phyloP scores from a whole-genome alignment of 345 rosid genomes.

The Syzygium grande region DNA sequence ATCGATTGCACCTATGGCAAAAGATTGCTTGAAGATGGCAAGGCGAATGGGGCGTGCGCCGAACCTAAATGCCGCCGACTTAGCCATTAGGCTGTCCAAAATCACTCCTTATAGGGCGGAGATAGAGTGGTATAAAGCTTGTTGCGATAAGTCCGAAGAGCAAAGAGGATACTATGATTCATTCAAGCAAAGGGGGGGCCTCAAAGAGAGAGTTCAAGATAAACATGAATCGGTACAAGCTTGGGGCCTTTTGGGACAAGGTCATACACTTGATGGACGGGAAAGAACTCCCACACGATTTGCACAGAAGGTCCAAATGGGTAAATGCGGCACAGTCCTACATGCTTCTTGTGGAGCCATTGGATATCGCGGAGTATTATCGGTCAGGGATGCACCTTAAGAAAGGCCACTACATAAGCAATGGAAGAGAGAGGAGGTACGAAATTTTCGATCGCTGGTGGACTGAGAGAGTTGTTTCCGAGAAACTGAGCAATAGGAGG shows the following conservation, averaged over 20 bases:
- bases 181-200: conserved; percentile 41
- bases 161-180: conserved; percentile 43
- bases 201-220: conserved; percentile 35
- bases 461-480: conserved; percentile 4
- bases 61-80: conserved; percentile 4
- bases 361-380: conserved; percentile 77
- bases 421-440: conserved; percentile 68
- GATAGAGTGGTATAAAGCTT: conserved; percentile 13
- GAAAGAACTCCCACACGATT: conserved; percentile 64
- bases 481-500: conserved; percentile 17
- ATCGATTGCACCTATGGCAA: neutral
- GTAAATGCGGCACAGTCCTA: conserved; percentile 52
- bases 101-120: conserved; percentile 8
- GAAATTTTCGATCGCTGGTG: conserved; percentile 60
- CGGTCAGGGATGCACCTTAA: conserved; percentile 9
- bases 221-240: conserved; percentile 58
- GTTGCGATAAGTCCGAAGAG: neutral
- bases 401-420: conserved; percentile 38
- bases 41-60: neutral
- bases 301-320: conserved; percentile 48
- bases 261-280: conserved; percentile 49
- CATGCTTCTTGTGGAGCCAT: conserved; percentile 75
- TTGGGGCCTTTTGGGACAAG: conserved; percentile 59
- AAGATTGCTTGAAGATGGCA: neutral
- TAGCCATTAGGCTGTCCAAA: conserved; percentile 3